Conservation (phyloP, 257 asterid genomes). For the Thymus quinquecostatus region DNA sequence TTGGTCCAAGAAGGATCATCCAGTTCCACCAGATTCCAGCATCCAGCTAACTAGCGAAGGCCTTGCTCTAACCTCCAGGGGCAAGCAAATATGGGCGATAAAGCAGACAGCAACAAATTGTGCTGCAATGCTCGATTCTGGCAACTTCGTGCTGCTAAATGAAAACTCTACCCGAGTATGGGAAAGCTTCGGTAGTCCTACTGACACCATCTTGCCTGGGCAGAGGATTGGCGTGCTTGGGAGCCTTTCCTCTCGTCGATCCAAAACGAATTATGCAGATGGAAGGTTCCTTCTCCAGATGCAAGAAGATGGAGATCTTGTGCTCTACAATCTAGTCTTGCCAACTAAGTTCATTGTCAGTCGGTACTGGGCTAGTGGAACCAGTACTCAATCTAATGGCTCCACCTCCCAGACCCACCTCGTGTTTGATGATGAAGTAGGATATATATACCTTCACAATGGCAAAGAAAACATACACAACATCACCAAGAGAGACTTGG, state of each 20-base stretch:
- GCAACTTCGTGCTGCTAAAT: conserved; percentile 42
- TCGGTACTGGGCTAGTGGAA: conserved; percentile 25
- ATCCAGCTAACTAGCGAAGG: conserved; percentile 35
- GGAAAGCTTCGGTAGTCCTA: conserved; percentile 40
- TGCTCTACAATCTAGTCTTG: conserved; percentile 29
- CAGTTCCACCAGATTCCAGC: conserved; percentile 38
- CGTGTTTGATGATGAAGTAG: conserved; percentile 34
- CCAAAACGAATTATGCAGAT: conserved; percentile 32
- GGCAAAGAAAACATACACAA: neutral
- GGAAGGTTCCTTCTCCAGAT: conserved; percentile 43
- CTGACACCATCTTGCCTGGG: conserved; percentile 51
- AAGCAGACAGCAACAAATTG: conserved; percentile 13
- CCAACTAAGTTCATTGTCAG: conserved; percentile 17
- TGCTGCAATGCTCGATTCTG: conserved; percentile 48
- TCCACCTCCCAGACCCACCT: conserved; percentile 14
- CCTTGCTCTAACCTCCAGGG: conserved; percentile 29
- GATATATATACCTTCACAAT: conserved; percentile 22
- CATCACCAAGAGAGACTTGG: conserved; percentile 1
- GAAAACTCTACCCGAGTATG: conserved; percentile 27
- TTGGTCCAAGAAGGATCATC: conserved; percentile 43
- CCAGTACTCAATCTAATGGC: neutral
- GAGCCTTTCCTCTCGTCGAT: conserved; percentile 34
- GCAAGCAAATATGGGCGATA: conserved; percentile 13
- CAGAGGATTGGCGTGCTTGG: conserved; percentile 29
- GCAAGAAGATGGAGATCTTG: conserved; percentile 43